Conservation (phyloP, 2,329 filamentous ascomycete species). For the Falciphora oryzae region DNA sequence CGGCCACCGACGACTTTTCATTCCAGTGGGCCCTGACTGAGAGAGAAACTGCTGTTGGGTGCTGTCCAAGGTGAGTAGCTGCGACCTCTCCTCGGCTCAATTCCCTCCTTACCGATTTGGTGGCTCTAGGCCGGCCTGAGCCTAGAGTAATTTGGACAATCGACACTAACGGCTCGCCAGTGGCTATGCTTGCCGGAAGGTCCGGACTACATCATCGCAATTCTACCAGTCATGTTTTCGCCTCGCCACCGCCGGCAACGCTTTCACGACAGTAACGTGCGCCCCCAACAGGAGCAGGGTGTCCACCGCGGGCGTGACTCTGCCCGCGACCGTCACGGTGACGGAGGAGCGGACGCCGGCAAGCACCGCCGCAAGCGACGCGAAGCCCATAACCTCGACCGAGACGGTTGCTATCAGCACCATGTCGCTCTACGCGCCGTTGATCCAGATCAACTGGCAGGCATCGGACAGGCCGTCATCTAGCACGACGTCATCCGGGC, state of each 20-base stretch:
- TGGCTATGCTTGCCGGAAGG: too few relatives aligned
- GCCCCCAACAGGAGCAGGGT: constrained; percentile 15
- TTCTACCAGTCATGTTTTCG: constrained; percentile 21
- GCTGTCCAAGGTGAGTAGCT: constrained; percentile 20
- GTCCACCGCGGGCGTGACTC: constrained; percentile 13
- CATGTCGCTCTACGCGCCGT: constrained; percentile 20
- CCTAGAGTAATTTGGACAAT: too few relatives aligned
- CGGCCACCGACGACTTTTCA: constrained; percentile 1
- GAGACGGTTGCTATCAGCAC: constrained; percentile 12
- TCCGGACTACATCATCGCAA: not conserved
- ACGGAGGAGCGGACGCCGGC: not conserved
- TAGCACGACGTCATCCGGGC: not conserved
- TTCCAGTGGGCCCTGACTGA: constrained; percentile 17
- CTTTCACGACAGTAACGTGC: constrained; percentile 19
- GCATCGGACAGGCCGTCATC: constrained; percentile 2
- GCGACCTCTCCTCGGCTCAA: not conserved
- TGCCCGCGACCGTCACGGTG: constrained; percentile 10
- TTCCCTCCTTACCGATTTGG: too few relatives aligned
- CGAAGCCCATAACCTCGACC: not conserved
- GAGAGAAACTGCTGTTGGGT: constrained; percentile 23
- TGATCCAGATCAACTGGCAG: constrained; percentile 25
- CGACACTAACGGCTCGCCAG: too few relatives aligned
- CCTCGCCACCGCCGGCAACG: constrained; percentile 17
- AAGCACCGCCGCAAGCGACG: not conserved
- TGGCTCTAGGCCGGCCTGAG: too few relatives aligned